Conservation (phyloP, 768 basidiomycete species). For the Chalciporus piperatus region DNA sequence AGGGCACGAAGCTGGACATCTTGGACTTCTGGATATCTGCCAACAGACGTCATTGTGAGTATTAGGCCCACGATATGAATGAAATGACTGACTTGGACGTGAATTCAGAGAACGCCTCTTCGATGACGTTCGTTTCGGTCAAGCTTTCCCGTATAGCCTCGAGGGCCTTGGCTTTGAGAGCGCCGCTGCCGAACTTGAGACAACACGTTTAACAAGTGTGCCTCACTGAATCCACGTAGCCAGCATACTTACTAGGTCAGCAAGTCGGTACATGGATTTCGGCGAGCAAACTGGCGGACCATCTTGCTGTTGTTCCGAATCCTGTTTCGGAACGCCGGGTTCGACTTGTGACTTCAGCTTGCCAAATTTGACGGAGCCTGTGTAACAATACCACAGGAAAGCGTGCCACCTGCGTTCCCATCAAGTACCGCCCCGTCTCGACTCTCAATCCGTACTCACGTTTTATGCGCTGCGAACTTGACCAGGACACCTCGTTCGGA, state of each 20-base stretch:
- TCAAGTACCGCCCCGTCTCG: not conserved
- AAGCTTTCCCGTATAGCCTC: conserved; percentile 19
- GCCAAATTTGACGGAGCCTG: conserved; percentile 11
- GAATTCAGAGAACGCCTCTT: conserved; percentile 28
- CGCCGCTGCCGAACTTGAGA: conserved; percentile 12
- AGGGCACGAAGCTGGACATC: conserved; percentile 2
- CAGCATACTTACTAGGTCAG: conserved; percentile 23
- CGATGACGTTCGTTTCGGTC: conserved; percentile 18
- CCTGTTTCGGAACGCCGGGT: not conserved
- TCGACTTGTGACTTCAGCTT: conserved; percentile 13
- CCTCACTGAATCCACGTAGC: not conserved
- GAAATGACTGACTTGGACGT: conserved; percentile 17
- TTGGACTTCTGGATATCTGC: conserved; percentile 8
- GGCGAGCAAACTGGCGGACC: conserved; percentile 29
- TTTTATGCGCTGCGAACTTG: conserved; percentile 12
- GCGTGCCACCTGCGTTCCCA: conserved; percentile 10
- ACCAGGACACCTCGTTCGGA: not conserved
- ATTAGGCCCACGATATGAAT: not conserved
- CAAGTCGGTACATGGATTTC: conserved; percentile 37
- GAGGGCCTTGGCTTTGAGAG: conserved; percentile 16
- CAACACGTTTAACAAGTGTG: not conserved
- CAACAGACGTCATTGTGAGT: not conserved
- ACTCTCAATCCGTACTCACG: conserved; percentile 1
- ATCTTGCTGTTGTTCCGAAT: not conserved
- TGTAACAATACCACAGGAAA: conserved; percentile 18